Conservation (phyloP, 2,329 filamentous ascomycete species). For the Colletotrichum coccodes region DNA sequence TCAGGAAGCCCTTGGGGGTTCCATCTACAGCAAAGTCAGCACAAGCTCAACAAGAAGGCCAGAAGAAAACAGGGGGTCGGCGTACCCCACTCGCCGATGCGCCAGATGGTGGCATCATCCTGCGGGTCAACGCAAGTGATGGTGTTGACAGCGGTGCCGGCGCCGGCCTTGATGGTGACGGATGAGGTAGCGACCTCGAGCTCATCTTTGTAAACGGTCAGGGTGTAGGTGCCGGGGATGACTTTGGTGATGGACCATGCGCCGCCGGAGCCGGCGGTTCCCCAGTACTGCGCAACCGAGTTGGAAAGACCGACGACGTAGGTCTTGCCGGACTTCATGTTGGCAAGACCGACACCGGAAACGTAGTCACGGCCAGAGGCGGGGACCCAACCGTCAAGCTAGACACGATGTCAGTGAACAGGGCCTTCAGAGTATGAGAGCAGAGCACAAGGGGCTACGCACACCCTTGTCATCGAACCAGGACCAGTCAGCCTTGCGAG, state of each 20-base stretch:
- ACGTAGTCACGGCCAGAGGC: constrained; percentile 41
- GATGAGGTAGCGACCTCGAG: constrained; percentile 41
- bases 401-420: not conserved
- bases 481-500: constrained; percentile 46
- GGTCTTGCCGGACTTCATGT: constrained; percentile 49
- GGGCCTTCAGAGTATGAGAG: too few species aligned
- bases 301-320: constrained; percentile 50
- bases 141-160: constrained; percentile 41
- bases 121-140: constrained; percentile 43
- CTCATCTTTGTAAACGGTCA: constrained; percentile 47
- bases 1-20: constrained; percentile 45
- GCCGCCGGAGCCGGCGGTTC: constrained; percentile 37
- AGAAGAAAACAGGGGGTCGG: not conserved
- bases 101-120: constrained; percentile 45
- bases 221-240: constrained; percentile 43
- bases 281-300: constrained; percentile 49
- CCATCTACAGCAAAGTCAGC: constrained; percentile 35
- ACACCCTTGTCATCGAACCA: constrained; percentile 45
- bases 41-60: not conserved
- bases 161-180: constrained; percentile 41
- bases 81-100: constrained; percentile 46
- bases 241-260: constrained; percentile 44
- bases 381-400: constrained; percentile 45
- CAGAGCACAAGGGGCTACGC: not conserved
- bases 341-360: constrained; percentile 44